phyloP scores from a whole-genome alignment of 495 filamentous ascomycete species.

The Daldinia grandis region DNA sequence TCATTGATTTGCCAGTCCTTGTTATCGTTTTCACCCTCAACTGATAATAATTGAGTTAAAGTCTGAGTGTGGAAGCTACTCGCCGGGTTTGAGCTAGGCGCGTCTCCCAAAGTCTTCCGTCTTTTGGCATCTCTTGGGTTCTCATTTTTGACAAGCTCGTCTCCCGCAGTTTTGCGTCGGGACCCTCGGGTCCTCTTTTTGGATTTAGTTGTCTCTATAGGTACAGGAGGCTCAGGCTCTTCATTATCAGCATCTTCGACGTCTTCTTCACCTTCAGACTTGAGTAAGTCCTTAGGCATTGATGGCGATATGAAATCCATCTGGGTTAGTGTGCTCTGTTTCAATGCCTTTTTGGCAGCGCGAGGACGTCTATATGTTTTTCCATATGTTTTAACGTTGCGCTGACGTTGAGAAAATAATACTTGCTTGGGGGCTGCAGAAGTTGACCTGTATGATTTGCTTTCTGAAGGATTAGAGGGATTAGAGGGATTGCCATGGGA shows the following conservation, averaged over 20 bases:
- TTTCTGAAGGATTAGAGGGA: slow-evolving; percentile 16
- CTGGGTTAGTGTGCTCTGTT: slow-evolving; percentile 61
- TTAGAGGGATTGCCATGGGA: slow-evolving; percentile 17
- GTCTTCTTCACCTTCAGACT: slow-evolving; percentile 17
- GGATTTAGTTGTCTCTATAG: slow-evolving; percentile 22
- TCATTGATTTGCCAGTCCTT: slow-evolving; percentile 45
- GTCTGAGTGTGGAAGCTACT: slow-evolving; percentile 55
- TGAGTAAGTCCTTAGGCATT: slow-evolving; percentile 24
- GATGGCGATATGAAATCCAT: slow-evolving; percentile 51
- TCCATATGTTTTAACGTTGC: slow-evolving; percentile 41
- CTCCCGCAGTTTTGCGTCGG: slow-evolving; percentile 41
- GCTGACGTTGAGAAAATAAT: slow-evolving; percentile 49
- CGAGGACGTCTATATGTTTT: slow-evolving; percentile 47
- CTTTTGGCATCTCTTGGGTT: slow-evolving; percentile 37
- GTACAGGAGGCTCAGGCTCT: slow-evolving; percentile 7
- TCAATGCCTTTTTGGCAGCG: slow-evolving; percentile 37
- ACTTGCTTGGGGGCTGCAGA: slow-evolving; percentile 52
- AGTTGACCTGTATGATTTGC: slow-evolving; percentile 46
- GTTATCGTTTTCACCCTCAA: slow-evolving; percentile 35
- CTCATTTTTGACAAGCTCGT: slow-evolving; percentile 30
- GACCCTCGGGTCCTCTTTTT: slow-evolving; percentile 32
- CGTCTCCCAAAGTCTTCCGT: slow-evolving; percentile 57
- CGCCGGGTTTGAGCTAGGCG: slow-evolving; percentile 41
- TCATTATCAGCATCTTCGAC: slow-evolving; percentile 1
- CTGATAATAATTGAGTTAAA: slow-evolving; percentile 53